Base-by-base conservation (phyloP, 2,329 filamentous ascomycete genomes). In the Xylaria sp. region DNA sequence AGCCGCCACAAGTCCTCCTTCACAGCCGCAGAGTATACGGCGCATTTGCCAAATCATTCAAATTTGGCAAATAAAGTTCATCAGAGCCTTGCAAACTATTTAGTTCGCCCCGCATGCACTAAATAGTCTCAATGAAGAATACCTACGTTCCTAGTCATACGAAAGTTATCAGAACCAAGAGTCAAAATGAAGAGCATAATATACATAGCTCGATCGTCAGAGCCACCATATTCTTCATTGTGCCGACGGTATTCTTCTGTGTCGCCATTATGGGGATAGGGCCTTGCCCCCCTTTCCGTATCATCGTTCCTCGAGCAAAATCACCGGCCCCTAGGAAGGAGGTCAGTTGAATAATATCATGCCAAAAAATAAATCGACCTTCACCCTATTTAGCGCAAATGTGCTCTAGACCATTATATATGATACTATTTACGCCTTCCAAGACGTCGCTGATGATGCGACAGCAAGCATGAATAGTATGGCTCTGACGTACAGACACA, bases 161-260 rank as follows among this genome's bases (percentile, higher is more conserved):
- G 75, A 0, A 82, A 81, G 4, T 80, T 85, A 68, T 85, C 83
- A 35, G 77, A 79, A 6, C 83, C 83, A 0, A 83, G 83, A 64
- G 80, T 81, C 21, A 85, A 78, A 10, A 47, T 71, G 16, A 68
- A 76, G 64, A 79, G 77, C 2, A 79, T 77, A 27, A 81, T 73
- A 40, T 82, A 82, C 79, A 82, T 83, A n/a, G 76, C 75, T 32
- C 82, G 78, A 25, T 80, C 75, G 1, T 81, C 78, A 35, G 72
- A 69, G 3, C 77, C 79, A 3, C 67, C 74, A 71, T 74, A 82
- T 62, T 75, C 75, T 29, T 77, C 72, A 9, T 81, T 18, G n/a
- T 85, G 81, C n/a, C n/a, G 81, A 84, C 81, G 18, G 81, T 84
- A 8, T 81, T 85, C 27, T 83, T 86, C 80, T 81, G 82, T 16